Percentiles rank a stretch among this genome's conserved stretches.
phyloP scores from a whole-genome alignment of 2,329 filamentous ascomycete species.

The Emergomyces pasteurianus region DNA sequence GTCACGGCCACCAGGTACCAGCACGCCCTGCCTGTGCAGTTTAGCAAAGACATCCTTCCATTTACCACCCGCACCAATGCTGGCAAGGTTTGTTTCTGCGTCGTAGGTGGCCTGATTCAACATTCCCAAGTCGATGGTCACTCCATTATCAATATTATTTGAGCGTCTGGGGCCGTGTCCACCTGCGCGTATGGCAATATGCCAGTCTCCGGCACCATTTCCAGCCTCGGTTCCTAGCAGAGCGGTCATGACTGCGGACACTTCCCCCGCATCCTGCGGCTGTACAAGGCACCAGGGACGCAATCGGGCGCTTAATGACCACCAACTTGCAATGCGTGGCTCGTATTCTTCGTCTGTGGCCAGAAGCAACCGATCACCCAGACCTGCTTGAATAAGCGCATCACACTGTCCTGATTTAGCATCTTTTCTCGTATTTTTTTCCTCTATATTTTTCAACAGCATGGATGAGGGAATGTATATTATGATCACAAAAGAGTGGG shows the following conservation, averaged over 20 bases:
- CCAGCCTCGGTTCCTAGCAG: neutral
- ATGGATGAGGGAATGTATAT: neutral
- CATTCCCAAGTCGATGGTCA: neutral
- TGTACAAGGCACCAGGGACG: neutral
- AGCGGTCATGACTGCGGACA: neutral
- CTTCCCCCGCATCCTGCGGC: neutral
- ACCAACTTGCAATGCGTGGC: neutral
- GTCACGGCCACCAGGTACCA: constrained; percentile 22
- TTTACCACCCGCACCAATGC: constrained; percentile 21
- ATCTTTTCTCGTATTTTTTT: too few relatives aligned
- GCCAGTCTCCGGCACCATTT: neutral
- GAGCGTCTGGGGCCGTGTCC: neutral
- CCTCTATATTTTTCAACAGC: too few relatives aligned
- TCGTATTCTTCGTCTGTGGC: neutral
- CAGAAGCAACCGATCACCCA: neutral
- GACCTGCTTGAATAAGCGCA: neutral
- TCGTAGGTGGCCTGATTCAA: constrained; percentile 18
- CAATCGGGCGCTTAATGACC: neutral
- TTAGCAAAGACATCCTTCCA: constrained; percentile 23
- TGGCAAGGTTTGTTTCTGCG: constrained; percentile 17
- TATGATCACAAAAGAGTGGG: neutral
- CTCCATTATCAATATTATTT: neutral
- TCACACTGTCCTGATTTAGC: neutral
- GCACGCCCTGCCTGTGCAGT: constrained; percentile 19
- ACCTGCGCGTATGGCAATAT: neutral